These are phyloP conservation scores for Cytospora chrysosperma DNA, from an alignment of 2,329 filamentous ascomycete species.

Conservation along the genomic window DNA sequence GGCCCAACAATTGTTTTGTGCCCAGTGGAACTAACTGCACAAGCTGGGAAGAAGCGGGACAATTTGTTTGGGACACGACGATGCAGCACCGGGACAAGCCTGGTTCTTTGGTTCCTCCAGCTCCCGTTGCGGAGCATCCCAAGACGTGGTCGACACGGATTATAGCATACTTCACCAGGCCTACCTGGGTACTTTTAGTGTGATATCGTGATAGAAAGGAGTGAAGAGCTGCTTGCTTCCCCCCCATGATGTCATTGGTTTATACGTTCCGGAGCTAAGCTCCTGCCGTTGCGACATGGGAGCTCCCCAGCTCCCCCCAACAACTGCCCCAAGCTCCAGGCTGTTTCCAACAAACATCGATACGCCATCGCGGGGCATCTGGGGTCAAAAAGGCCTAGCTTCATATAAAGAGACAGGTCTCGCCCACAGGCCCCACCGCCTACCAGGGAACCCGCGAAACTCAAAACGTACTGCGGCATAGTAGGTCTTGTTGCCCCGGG, in stretches of 20 bases:
- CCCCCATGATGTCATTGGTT: background rate
- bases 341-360: background rate
- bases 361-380: background rate
- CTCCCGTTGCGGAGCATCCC: background rate
- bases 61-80: background rate
- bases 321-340: background rate
- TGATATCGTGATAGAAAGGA: too few species aligned
- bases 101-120: background rate
- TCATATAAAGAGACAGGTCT: background rate
- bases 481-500: background rate
- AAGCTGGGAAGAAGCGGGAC: background rate
- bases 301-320: background rate
- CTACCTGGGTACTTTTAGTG: too few species aligned
- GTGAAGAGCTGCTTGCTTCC: background rate
- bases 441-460: background rate
- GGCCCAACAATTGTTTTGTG: slow-evolving; percentile 4
- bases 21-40: background rate
- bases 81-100: too few species aligned
- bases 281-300: background rate
- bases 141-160: background rate
- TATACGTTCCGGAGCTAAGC: background rate
- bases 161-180: background rate
- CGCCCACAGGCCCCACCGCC: background rate
- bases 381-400: background rate
- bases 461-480: too few species aligned